These are phyloP conservation scores for Botrytis aclada DNA, from an alignment of 2,329 filamentous ascomycete genomes.

Conservation along the genomic window DNA sequence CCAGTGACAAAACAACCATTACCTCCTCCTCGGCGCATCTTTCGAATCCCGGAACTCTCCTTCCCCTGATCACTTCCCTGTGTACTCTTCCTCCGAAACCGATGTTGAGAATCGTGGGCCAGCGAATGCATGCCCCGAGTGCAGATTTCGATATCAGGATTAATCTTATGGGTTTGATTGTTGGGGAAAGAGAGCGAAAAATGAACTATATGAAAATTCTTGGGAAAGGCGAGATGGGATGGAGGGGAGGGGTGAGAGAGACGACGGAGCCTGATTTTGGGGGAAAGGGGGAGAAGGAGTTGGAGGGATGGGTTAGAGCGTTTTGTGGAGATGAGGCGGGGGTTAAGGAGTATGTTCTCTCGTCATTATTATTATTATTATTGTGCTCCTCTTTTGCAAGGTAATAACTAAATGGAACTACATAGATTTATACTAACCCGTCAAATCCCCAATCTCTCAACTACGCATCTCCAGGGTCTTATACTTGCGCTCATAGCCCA, in stretches of 20 bases:
- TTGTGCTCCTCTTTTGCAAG: rapidly evolving
- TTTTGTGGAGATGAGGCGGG: constrained; percentile 30
- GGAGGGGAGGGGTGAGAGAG: constrained; percentile 41
- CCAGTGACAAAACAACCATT: constrained; percentile 47
- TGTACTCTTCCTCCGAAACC: constrained; percentile 55
- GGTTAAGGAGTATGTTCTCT: constrained; percentile 30
- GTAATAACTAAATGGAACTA: background rate
- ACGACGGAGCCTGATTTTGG: constrained; percentile 20
- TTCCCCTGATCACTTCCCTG: constrained; percentile 47
- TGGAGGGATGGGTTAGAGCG: constrained; percentile 28
- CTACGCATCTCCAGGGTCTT: constrained; percentile 53
- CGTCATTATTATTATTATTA: background rate
- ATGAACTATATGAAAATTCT: constrained; percentile 56
- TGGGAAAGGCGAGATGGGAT: constrained; percentile 47
- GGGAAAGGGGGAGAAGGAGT: constrained; percentile 12
- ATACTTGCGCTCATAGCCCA: constrained; percentile 50
- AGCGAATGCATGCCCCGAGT: constrained; percentile 30
- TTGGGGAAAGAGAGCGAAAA: constrained; percentile 44
- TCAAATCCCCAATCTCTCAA: constrained; percentile 53
- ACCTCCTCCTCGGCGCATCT: constrained; percentile 49
- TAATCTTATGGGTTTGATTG: constrained; percentile 53
- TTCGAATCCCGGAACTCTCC: constrained; percentile 45
- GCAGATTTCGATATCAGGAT: constrained; percentile 53
- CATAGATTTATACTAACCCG: constrained; percentile 50
- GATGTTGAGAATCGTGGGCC: constrained; percentile 49